phyloP scores from a whole-genome alignment of 345 rosid genomes.

The Corymbia maculata region DNA sequence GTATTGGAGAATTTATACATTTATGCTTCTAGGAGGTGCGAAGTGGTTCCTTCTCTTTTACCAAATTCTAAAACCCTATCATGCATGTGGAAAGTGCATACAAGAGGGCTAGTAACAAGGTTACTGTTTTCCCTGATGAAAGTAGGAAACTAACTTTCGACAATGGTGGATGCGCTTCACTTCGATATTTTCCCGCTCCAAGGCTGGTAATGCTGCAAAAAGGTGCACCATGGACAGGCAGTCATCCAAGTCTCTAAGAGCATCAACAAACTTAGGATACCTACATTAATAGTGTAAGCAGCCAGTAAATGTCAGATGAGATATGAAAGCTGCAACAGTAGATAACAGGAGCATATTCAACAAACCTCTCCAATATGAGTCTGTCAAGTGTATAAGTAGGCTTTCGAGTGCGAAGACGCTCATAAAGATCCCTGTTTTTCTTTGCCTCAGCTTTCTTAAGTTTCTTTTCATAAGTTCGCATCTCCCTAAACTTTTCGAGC shows the following conservation, averaged over 20 bases:
- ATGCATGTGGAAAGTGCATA: background rate
- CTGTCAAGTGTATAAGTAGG: conserved; percentile 63
- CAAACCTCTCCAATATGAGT: conserved; percentile 79
- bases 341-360: background rate
- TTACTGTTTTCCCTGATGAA: background rate
- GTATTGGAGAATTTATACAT: background rate
- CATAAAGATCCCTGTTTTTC: conserved; percentile 67
- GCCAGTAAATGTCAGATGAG: background rate
- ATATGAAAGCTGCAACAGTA: background rate
- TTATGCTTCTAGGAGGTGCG: background rate
- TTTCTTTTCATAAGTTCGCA: conserved; percentile 62
- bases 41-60: background rate
- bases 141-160: conserved; percentile 40
- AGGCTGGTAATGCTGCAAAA: conserved; percentile 83
- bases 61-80: background rate
- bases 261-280: conserved; percentile 82
- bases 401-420: conserved; percentile 49
- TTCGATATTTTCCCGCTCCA: conserved; percentile 68
- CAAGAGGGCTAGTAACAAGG: background rate
- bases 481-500: conserved; percentile 81
- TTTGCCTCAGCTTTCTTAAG: conserved; percentile 73
- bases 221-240: conserved; percentile 91
- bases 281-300: conserved; percentile 20
- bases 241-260: conserved; percentile 93
- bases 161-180: conserved; percentile 75